Conservation (phyloP, 2,329 filamentous ascomycete genomes). For the Acephala macrosclerotiorum region DNA sequence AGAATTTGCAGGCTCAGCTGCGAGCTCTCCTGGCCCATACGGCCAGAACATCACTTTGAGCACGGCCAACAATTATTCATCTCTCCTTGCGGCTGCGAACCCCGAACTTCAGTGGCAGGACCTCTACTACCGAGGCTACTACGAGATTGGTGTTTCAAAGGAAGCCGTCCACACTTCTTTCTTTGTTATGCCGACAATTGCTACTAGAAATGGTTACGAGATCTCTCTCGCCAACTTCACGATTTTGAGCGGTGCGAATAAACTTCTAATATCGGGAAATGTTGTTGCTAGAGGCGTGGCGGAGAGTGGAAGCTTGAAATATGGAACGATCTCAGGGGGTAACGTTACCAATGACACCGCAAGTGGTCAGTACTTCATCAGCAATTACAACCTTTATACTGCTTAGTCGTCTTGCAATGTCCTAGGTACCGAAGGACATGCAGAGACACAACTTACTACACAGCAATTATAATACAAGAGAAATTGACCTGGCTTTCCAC, state of each 20-base stretch:
- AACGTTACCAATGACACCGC: constrained; percentile 37
- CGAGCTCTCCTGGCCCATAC: constrained; percentile 65
- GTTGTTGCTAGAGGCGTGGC: constrained; percentile 47
- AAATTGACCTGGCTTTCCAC: background rate
- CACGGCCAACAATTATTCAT: constrained; percentile 55
- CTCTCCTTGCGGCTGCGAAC: constrained; percentile 58
- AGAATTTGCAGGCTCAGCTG: constrained; percentile 72
- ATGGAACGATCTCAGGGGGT: constrained; percentile 23
- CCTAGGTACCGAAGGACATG: background rate
- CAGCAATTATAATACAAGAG: background rate
- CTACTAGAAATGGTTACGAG: constrained; percentile 67
- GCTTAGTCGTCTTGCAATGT: background rate
- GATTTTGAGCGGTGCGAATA: constrained; percentile 67
- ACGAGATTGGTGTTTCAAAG: constrained; percentile 65
- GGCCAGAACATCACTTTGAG: constrained; percentile 65
- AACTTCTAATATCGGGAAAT: constrained; percentile 49
- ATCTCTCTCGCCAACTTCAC: constrained; percentile 75
- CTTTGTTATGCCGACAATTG: constrained; percentile 68
- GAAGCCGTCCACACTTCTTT: constrained; percentile 67
- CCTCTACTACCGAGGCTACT: constrained; percentile 77
- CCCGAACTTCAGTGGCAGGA: constrained; percentile 76
- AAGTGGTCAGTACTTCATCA: constrained; percentile 31
- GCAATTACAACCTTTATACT: constrained; percentile 25
- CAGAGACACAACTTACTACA: background rate
- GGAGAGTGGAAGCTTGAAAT: constrained; percentile 63